A percentile compares a stretch with the other conserved stretches of the same genome.
Evolutionary conservation across 1,139 yeast species (phyloP).

Genomic region (Geotrichum armillariae): DNA sequence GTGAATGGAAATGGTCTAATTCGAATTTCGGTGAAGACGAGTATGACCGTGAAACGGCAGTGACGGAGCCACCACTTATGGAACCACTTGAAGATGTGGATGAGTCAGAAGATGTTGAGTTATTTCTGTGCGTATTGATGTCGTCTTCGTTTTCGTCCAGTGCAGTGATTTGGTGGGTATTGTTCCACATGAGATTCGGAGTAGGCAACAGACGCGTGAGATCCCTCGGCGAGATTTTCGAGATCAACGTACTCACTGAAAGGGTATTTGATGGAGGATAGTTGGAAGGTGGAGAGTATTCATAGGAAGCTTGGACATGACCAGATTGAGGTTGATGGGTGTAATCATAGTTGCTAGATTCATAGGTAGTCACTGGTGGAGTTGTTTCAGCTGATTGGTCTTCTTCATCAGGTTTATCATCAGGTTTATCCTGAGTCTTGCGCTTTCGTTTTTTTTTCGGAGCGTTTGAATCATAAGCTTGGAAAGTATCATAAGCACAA

Average conservation of each 20-base stretch:
- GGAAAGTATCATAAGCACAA: conserved; percentile 22
- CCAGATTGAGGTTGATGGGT: too few relatives aligned
- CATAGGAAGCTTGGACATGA: too few relatives aligned
- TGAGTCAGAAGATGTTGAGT: not conserved
- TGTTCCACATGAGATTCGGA: not conserved
- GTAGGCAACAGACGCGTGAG: not conserved
- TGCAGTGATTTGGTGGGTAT: not conserved
- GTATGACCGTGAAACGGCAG: not conserved
- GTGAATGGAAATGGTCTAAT: conserved; percentile 2
- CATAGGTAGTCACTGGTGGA: not conserved
- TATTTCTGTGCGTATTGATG: not conserved
- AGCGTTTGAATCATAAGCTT: conserved; percentile 17
- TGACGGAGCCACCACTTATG: not conserved
- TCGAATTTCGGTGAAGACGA: not conserved
- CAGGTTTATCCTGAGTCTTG: not conserved
- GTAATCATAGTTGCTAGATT: too few relatives aligned
- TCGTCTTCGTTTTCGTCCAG: not conserved
- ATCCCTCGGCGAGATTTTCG: not conserved
- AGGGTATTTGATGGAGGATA: too few relatives aligned
- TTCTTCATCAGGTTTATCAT: not conserved
- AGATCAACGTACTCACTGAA: too few relatives aligned
- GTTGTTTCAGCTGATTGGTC: not conserved
- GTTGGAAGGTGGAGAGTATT: too few relatives aligned
- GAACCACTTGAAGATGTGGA: not conserved
- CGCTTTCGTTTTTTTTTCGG: conserved; percentile 14